These are phyloP conservation scores for Trichocladium antarcticum DNA, from an alignment of 495 filamentous ascomycete genomes.

Conservation along the genomic window DNA sequence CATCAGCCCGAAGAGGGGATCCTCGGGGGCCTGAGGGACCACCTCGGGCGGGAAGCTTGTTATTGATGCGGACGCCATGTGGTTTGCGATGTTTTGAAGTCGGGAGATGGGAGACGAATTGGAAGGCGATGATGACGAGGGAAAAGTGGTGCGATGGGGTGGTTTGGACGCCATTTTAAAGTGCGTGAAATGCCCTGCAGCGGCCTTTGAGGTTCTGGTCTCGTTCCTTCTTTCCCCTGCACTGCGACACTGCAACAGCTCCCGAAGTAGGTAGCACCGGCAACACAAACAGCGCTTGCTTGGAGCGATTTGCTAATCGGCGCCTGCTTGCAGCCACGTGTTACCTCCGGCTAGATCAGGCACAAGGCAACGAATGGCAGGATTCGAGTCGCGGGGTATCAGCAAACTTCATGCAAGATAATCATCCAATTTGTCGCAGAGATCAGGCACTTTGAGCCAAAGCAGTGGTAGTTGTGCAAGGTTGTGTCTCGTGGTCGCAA, in stretches of 20 bases:
- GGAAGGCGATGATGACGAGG: constrained; percentile 17
- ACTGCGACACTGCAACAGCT: constrained; percentile 8
- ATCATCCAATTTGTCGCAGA: constrained; percentile 12
- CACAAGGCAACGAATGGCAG: constrained; percentile 1
- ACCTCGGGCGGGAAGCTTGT: constrained; percentile 67
- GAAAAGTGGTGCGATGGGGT: constrained; percentile 11
- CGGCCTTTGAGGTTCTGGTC: constrained; percentile 3
- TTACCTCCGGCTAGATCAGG: constrained; percentile 9
- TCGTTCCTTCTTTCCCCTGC: constrained; percentile 11
- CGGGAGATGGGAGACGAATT: constrained; percentile 26
- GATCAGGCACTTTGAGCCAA: constrained; percentile 4
- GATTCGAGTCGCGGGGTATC: constrained; percentile 1
- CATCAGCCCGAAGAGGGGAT: constrained; percentile 90
- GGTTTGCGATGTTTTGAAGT: constrained; percentile 36
- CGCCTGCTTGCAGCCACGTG: constrained; percentile 4
- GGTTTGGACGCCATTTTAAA: constrained; percentile 24
- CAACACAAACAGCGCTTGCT: constrained; percentile 5
- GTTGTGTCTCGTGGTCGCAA: background rate
- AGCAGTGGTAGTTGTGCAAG: background rate
- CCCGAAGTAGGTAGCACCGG: constrained; percentile 7
- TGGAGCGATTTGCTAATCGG: background rate
- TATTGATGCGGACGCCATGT: constrained; percentile 32
- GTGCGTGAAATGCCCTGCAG: background rate
- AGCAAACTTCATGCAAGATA: constrained; percentile 10
- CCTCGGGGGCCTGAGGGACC: constrained; percentile 85